These are phyloP conservation scores for Calonectria crousiana DNA, from an alignment of 2,329 filamentous ascomycete species.

Conservation along the genomic window DNA sequence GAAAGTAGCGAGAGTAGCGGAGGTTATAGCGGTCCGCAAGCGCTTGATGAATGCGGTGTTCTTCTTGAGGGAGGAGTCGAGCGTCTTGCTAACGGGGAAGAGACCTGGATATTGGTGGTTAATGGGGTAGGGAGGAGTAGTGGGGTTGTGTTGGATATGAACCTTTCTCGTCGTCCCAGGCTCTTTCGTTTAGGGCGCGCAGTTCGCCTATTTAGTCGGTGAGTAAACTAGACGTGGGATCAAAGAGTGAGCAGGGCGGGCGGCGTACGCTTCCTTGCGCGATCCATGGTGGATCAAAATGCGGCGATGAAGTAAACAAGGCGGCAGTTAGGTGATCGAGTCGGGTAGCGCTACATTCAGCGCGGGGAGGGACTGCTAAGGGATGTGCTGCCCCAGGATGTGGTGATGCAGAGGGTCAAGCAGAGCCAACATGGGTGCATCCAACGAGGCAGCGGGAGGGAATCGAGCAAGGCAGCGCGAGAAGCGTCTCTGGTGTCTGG, in stretches of 20 bases:
- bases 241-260: neutral
- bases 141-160: slow-evolving; percentile 33
- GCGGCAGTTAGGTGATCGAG: slow-evolving; percentile 32
- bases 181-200: slow-evolving; percentile 86
- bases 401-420: slow-evolving; percentile 50
- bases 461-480: slow-evolving; percentile 36
- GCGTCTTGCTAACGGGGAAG: slow-evolving; percentile 80
- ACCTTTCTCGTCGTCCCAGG: slow-evolving; percentile 93
- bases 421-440: slow-evolving; percentile 56
- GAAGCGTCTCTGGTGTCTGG: slow-evolving; percentile 34
- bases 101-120: slow-evolving; percentile 68
- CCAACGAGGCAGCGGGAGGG: slow-evolving; percentile 44
- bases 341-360: slow-evolving; percentile 61
- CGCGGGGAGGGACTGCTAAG: slow-evolving; percentile 55
- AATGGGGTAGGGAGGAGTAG: slow-evolving; percentile 32
- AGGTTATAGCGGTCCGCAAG: slow-evolving; percentile 87
- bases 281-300: slow-evolving; percentile 68
- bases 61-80: slow-evolving; percentile 97
- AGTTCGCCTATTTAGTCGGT: slow-evolving; percentile 77
- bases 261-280: slow-evolving; percentile 71
- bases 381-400: slow-evolving; percentile 53
- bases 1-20: slow-evolving; percentile 84
- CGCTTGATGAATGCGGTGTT: slow-evolving; percentile 99
- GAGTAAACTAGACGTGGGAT: slow-evolving; percentile 22
- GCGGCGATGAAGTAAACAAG: slow-evolving; percentile 42